These are phyloP conservation scores for Colletotrichum sidae DNA, from an alignment of 2,329 filamentous ascomycete species.

Conservation along the genomic window DNA sequence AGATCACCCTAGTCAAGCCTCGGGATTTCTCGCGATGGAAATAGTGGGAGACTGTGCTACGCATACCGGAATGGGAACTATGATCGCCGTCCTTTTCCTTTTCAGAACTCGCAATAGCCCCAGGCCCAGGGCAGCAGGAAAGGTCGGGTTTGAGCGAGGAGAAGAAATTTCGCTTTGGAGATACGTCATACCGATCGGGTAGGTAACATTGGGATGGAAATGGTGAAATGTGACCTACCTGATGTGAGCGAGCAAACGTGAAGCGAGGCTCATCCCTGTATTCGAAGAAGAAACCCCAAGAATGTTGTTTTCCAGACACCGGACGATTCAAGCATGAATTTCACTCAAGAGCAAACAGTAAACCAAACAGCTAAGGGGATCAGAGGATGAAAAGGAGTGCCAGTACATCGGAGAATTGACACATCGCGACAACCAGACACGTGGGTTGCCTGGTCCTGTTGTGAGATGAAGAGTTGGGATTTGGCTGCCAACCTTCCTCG, in stretches of 20 bases:
- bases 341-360: slow-evolving; percentile 20
- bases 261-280: slow-evolving; percentile 20
- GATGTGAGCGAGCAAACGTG: neutral
- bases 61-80: neutral
- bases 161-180: slow-evolving; percentile 21
- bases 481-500: neutral
- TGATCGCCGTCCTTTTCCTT: neutral
- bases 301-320: slow-evolving; percentile 24
- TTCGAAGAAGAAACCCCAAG: slow-evolving; percentile 2
- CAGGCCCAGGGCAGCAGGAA: neutral
- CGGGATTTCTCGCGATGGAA: slow-evolving; percentile 30
- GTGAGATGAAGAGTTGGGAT: neutral
- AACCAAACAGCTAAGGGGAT: slow-evolving; percentile 17
- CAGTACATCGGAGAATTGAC: neutral
- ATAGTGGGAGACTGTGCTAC: neutral
- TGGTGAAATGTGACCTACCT: slow-evolving; percentile 22
- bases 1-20: neutral
- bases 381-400: neutral
- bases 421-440: neutral
- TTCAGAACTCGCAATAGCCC: neutral
- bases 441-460: neutral
- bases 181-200: slow-evolving; percentile 20
- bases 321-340: slow-evolving; percentile 32
- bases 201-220: slow-evolving; percentile 22
- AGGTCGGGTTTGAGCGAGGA: neutral